A percentile compares a stretch with the other conserved stretches of the same genome.
Evolutionary conservation across 345 rosid species (phyloP).

Genomic region (Jatropha curcas): DNA sequence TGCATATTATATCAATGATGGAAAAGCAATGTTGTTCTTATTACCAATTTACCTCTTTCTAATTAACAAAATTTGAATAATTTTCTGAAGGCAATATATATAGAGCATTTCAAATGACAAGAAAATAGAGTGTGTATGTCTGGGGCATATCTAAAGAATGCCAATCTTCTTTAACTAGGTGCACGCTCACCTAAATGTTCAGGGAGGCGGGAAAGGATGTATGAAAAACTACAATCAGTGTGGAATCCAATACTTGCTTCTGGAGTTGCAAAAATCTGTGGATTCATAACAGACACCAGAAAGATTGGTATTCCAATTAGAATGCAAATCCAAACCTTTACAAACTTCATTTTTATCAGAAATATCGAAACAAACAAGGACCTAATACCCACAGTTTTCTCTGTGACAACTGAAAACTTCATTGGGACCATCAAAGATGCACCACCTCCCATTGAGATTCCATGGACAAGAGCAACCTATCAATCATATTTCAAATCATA

Average conservation of each 20-base stretch:
- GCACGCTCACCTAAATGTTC: constrained; percentile 68
- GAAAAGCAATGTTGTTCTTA: background rate
- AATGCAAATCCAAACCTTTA: background rate
- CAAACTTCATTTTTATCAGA: constrained; percentile 1
- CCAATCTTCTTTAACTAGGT: constrained; percentile 10
- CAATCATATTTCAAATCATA: constrained; percentile 12
- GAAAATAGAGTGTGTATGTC: background rate
- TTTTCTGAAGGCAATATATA: background rate
- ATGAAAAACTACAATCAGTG: constrained; percentile 90
- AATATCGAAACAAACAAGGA: constrained; percentile 14
- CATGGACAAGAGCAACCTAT: constrained; percentile 85
- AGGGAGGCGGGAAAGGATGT: constrained; percentile 81
- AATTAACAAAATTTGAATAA: background rate
- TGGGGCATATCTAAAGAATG: background rate
- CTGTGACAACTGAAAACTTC: constrained; percentile 93
- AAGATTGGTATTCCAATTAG: background rate
- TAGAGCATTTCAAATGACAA: background rate
- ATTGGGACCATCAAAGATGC: constrained; percentile 89
- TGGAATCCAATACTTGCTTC: constrained; percentile 95
- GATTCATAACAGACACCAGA: constrained; percentile 3
- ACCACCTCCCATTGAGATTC: constrained; percentile 98
- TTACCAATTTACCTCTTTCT: background rate
- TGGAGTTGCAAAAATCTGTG: constrained; percentile 86
- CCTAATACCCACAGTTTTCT: constrained; percentile 68
- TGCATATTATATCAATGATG: background rate